phyloP scores from a whole-genome alignment of 768 basidiomycete species.

The Rhizopogon roseolus region DNA sequence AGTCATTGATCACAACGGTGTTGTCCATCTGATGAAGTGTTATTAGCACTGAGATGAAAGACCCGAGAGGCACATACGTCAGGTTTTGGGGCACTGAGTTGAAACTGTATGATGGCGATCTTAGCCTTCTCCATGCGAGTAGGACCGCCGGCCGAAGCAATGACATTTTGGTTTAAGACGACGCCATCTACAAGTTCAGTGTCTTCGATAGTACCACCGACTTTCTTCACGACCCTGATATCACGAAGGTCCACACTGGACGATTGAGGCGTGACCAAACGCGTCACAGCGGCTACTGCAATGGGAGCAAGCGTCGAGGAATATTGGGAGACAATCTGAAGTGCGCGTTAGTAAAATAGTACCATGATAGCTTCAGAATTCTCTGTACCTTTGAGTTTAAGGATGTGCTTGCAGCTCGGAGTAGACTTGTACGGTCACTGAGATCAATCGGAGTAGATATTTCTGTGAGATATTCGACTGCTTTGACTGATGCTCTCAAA shows the following conservation, averaged over 20 bases:
- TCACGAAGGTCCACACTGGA: slow-evolving; percentile 96
- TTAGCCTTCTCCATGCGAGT: slow-evolving; percentile 97
- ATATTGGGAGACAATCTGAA: slow-evolving; percentile 97
- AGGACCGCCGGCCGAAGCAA: slow-evolving; percentile 86
- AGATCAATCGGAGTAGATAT: slow-evolving; percentile 91
- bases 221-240: slow-evolving; percentile 95
- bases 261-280: slow-evolving; percentile 82
- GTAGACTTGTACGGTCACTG: slow-evolving; percentile 75
- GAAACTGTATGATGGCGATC: slow-evolving; percentile 98
- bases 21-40: slow-evolving; percentile 84
- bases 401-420: slow-evolving; percentile 92
- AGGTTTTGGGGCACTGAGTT: slow-evolving; percentile 94
- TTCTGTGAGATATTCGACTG: slow-evolving; percentile 91
- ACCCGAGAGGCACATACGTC: slow-evolving; percentile 55
- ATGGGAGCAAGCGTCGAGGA: slow-evolving; percentile 98
- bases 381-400: slow-evolving; percentile 87
- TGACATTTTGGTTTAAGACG: slow-evolving; percentile 94
- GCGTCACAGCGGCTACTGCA: slow-evolving; percentile 93
- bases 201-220: slow-evolving; percentile 98
- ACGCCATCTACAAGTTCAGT: slow-evolving; percentile 96
- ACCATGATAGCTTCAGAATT: background rate
- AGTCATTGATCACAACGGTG: slow-evolving; percentile 98
- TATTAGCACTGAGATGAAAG: background rate
- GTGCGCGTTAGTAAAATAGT: background rate
- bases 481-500: slow-evolving; percentile 85